Conservation (phyloP, 2,329 filamentous ascomycete genomes). For the Fusarium camptoceras region DNA sequence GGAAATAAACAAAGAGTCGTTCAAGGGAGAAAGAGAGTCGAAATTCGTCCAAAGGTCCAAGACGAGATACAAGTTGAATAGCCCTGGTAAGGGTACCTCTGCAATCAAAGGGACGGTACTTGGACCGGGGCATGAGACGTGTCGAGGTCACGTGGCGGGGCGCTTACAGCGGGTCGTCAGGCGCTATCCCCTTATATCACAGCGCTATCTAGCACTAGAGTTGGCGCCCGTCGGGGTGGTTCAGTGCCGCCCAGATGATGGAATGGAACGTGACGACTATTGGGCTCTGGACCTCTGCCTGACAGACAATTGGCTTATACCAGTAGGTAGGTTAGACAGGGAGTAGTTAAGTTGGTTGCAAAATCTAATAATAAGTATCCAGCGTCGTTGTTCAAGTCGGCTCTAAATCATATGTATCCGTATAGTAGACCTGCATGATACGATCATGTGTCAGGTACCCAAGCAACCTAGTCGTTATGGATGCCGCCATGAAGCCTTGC, state of each 20-base stretch:
- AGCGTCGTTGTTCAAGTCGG: not conserved
- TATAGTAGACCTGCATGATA: constrained; percentile 10
- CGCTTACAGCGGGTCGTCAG: constrained; percentile 38
- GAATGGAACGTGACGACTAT: constrained; percentile 3
- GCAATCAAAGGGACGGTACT: constrained; percentile 46
- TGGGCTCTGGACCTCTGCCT: not conserved
- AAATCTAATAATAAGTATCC: constrained; percentile 6
- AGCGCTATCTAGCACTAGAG: constrained; percentile 45
- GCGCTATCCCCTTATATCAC: constrained; percentile 39
- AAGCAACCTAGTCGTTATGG: constrained; percentile 18
- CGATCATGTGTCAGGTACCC: constrained; percentile 25
- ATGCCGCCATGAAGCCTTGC: constrained; percentile 29
- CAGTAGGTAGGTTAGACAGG: not conserved
- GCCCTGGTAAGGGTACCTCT: constrained; percentile 39
- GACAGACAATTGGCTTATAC: constrained; percentile 6
- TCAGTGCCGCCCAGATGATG: constrained; percentile 16
- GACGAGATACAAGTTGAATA: constrained; percentile 44
- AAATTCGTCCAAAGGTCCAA: constrained; percentile 41
- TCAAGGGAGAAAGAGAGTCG: constrained; percentile 39
- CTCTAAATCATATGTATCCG: not conserved
- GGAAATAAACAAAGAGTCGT: constrained; percentile 36
- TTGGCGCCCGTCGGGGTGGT: constrained; percentile 38
- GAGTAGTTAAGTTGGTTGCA: not conserved
- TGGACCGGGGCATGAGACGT: constrained; percentile 43
- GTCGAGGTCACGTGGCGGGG: constrained; percentile 42